Percentiles rank a stretch among this genome's conserved stretches.
phyloP scores from a whole-genome alignment of 2,329 filamentous ascomycete species.

The Cordyceps militaris region DNA sequence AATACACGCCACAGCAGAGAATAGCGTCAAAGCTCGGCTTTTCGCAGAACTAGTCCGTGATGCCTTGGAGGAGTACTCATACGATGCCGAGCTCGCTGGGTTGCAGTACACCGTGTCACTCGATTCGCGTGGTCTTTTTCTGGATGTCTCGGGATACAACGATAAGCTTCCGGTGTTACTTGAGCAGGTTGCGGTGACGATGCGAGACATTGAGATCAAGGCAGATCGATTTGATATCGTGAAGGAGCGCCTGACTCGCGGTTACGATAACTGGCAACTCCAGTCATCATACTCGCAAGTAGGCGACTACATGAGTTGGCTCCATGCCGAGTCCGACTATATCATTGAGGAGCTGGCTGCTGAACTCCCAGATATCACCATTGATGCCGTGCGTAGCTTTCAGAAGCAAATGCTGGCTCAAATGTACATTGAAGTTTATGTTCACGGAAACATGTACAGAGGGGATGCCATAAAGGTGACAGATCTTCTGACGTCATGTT shows the following conservation, averaged over 20 bases:
- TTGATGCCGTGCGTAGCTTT: conserved; percentile 68
- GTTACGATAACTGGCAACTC: conserved; percentile 79
- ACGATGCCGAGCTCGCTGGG: conserved; percentile 90
- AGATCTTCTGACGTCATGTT: conserved; percentile 68
- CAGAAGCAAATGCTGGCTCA: conserved; percentile 75
- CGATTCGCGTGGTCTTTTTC: conserved; percentile 64
- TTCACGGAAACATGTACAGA: conserved; percentile 89
- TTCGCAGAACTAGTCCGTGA: conserved; percentile 85
- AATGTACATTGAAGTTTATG: conserved; percentile 79
- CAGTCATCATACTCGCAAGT: conserved; percentile 87
- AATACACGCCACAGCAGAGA: conserved; percentile 71
- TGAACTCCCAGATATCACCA: conserved; percentile 68
- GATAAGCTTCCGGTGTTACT: conserved; percentile 89
- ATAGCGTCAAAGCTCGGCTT: conserved; percentile 67
- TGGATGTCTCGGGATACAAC: conserved; percentile 86
- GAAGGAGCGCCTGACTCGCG: conserved; percentile 73
- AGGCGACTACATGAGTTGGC: conserved; percentile 71
- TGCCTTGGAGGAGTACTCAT: conserved; percentile 85
- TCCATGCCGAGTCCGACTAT: conserved; percentile 70
- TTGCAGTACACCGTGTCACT: conserved; percentile 73
- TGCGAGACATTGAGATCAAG: conserved; percentile 76
- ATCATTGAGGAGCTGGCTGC: conserved; percentile 72
- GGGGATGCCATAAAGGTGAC: conserved; percentile 85
- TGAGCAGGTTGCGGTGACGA: conserved; percentile 77
- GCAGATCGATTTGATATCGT: conserved; percentile 87